These are phyloP conservation scores for Eremothecium gossypii DNA, from an alignment of 1,139 yeast genomes.

Conservation along the genomic window DNA sequence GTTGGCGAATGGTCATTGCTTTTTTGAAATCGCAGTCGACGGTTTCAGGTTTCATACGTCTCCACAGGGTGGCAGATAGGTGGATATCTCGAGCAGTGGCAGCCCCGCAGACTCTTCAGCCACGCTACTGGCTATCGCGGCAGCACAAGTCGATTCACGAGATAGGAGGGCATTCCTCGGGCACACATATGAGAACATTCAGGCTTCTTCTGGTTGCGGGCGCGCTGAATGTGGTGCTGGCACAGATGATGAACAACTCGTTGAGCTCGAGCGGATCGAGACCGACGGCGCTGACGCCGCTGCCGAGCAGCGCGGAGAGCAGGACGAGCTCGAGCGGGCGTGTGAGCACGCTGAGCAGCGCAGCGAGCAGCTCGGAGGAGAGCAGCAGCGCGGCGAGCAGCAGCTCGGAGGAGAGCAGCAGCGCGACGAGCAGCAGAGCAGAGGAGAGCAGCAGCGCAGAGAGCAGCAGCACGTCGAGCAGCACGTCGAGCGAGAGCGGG, in stretches of 20 bases:
- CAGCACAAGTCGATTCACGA: too few species aligned
- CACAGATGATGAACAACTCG: neutral
- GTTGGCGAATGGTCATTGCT: conserved; percentile 9
- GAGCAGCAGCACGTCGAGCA: neutral
- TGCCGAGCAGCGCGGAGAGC: conserved; percentile 6
- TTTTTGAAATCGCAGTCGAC: conserved; percentile 17
- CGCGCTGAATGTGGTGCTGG: neutral
- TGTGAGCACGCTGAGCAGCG: too few species aligned
- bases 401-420: neutral
- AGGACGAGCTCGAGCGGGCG: too few species aligned
- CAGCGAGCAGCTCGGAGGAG: too few species aligned
- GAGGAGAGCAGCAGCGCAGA: neutral
- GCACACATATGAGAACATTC: conserved; percentile 7
- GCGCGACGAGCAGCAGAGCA: conserved; percentile 1
- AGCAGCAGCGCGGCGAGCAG: conserved; percentile 1
- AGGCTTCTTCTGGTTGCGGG: conserved; percentile 7
- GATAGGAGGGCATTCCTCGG: conserved; percentile 4
- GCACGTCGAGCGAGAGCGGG: too few species aligned
- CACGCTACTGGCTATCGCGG: too few species aligned
- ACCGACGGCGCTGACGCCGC: too few species aligned
- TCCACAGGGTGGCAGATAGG: too few species aligned
- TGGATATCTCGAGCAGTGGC: too few species aligned
- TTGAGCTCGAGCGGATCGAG: conserved; percentile 1
- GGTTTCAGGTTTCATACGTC: too few species aligned
- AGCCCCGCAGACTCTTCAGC: too few species aligned